Base-by-base conservation (phyloP, 768 basidiomycete genomes). In the Sporobolomyces roseus region DNA sequence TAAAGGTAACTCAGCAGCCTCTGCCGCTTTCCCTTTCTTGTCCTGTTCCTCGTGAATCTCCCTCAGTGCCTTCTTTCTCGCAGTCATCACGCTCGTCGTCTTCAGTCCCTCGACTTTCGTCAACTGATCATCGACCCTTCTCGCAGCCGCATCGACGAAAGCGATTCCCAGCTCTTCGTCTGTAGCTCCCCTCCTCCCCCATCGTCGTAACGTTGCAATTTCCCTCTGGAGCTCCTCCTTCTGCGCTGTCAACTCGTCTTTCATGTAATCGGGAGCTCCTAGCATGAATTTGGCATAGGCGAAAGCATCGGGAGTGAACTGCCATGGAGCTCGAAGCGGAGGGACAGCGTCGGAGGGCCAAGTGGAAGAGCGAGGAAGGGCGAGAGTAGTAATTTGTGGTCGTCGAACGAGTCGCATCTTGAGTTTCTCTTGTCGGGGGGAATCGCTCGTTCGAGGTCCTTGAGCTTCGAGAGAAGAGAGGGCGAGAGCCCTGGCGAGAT, bases 271-370 rank as follows among this genome's bases (percentile, higher is more conserved):
- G 1, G 94, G 91, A 0, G 93, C 91, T 25, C 91, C 92, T 30
- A 98, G 86, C 93, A 98, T 96, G 81, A 98, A 96, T 76, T 91
- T 92, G 25, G 93, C 84, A 78, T 88, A 96, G 45, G 81, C 80
- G 71, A 87, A 86, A 46, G 96, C 89, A 75, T 97, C 92, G 1
- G 93, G 96, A 27, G 94, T 83, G 81, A 99, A 98, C 77, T 96
- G 85, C 81, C 93, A 98, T 10, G 96, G 94, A 0, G 92, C 90
- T 75, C 93, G 88, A 72, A 93, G 91, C 25, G 92, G 89, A 19
- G 90, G 88, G 35, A 96, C 80, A 3, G 93, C 83, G 67, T 94
- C 92, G 2, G 92, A 94, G 2, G 92, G 94, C 93, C 93, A 99
- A 4, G 91, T 91, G 21, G 81, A 75, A 2, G 94, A 93, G 29